Conservation (phyloP, 2,329 filamentous ascomycete genomes). For the Mycocentrospora acerina region DNA sequence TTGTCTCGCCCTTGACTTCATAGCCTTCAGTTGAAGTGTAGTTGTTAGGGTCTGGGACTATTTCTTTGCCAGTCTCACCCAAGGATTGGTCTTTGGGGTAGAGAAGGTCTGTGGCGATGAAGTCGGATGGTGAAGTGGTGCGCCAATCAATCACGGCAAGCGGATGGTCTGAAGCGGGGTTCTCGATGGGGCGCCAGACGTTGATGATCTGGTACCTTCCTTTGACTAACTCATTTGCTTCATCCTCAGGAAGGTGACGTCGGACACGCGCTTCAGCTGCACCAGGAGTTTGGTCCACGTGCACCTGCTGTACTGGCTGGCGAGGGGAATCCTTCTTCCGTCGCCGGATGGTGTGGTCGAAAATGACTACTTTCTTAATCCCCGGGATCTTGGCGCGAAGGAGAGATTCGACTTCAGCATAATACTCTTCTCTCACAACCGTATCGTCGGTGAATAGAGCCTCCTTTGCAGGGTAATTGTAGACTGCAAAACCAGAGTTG, state of each 20-base stretch:
- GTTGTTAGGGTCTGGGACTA: slow-evolving; percentile 51
- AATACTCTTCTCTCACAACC: slow-evolving; percentile 60
- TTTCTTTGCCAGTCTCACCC: slow-evolving; percentile 62
- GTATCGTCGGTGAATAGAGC: slow-evolving; percentile 58
- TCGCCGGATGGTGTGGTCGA: slow-evolving; percentile 70
- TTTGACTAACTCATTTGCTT: slow-evolving; percentile 59
- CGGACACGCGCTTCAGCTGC: slow-evolving; percentile 64
- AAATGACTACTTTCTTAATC: slow-evolving; percentile 65
- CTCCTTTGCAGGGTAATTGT: slow-evolving; percentile 55
- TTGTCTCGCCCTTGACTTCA: slow-evolving; percentile 64
- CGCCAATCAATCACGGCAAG: slow-evolving; percentile 69
- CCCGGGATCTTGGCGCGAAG: slow-evolving; percentile 57
- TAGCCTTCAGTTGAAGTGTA: slow-evolving; percentile 60
- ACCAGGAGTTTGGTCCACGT: slow-evolving; percentile 69
- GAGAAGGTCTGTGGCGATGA: slow-evolving; percentile 62
- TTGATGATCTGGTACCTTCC: slow-evolving; percentile 68
- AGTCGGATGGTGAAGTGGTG: slow-evolving; percentile 58
- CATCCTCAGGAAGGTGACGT: slow-evolving; percentile 58
- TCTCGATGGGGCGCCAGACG: slow-evolving; percentile 68
- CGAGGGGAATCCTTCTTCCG: slow-evolving; percentile 57
- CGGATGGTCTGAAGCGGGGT: slow-evolving; percentile 66
- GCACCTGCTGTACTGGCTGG: slow-evolving; percentile 68
- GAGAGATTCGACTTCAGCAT: slow-evolving; percentile 61
- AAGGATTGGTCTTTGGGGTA: slow-evolving; percentile 53
- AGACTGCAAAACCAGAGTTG: slow-evolving; percentile 60